Percentiles rank a stretch among this genome's conserved stretches.
Evolutionary conservation across 2,329 filamentous ascomycete species (phyloP).

Genomic region (Cladosporium phlei): DNA sequence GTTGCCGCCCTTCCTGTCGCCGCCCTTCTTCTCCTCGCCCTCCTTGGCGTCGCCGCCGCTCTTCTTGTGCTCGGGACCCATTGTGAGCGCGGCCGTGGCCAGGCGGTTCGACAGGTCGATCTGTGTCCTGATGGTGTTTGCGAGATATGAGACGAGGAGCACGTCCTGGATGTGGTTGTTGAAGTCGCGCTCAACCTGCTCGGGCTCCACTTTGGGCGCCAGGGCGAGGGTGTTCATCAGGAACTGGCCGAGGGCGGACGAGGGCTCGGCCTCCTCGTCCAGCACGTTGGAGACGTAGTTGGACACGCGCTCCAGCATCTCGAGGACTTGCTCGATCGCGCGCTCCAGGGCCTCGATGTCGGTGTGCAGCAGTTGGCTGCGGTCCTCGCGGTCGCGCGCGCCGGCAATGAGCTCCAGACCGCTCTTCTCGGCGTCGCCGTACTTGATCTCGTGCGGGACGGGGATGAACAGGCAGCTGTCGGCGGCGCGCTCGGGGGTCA

Average conservation of each 20-base stretch:
- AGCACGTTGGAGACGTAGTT: slow-evolving; percentile 91
- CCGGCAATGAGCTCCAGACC: slow-evolving; percentile 78
- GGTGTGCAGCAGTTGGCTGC: slow-evolving; percentile 68
- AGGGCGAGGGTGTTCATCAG: slow-evolving; percentile 89
- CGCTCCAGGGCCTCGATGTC: slow-evolving; percentile 87
- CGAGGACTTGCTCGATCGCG: slow-evolving; percentile 79
- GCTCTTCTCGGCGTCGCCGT: slow-evolving; percentile 72
- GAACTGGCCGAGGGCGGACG: slow-evolving; percentile 88
- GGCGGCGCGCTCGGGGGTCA: slow-evolving; percentile 88
- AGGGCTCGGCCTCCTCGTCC: slow-evolving; percentile 86
- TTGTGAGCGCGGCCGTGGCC: slow-evolving; percentile 58
- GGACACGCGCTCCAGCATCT: slow-evolving; percentile 83
- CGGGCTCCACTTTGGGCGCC: slow-evolving; percentile 87
- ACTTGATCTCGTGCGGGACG: slow-evolving; percentile 89
- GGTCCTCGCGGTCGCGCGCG: slow-evolving; percentile 72
- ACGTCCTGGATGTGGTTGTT: slow-evolving; percentile 99
- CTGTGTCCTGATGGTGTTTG: slow-evolving; percentile 97
- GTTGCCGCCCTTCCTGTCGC: slow-evolving; percentile 18
- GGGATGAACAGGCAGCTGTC: slow-evolving; percentile 98
- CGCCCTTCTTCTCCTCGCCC: slow-evolving; percentile 18
- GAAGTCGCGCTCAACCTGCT: slow-evolving; percentile 94
- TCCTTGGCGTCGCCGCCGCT: slow-evolving; percentile 16
- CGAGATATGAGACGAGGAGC: slow-evolving; percentile 93
- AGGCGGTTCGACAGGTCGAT: slow-evolving; percentile 96
- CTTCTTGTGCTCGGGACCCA: slow-evolving; percentile 34